These are phyloP conservation scores for Pestalotiopsis sp. DNA, from an alignment of 2,329 filamentous ascomycete species.

Conservation along the genomic window DNA sequence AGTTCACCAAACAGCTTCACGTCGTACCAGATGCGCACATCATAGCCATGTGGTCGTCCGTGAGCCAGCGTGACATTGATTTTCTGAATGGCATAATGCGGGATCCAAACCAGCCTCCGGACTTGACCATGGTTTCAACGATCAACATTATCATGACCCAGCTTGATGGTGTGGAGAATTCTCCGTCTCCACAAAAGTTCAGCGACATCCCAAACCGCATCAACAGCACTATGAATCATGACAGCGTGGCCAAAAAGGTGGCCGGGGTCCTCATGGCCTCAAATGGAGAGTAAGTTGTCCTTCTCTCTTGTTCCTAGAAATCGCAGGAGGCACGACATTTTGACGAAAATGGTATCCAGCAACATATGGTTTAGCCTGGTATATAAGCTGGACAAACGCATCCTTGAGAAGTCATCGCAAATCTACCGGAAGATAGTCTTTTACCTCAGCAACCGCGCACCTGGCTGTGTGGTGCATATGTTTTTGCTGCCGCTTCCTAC, in stretches of 20 bases:
- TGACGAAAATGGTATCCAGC: neutral
- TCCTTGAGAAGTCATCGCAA: slow-evolving; percentile 38
- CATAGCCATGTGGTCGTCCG: slow-evolving; percentile 8
- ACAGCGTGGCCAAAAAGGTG: slow-evolving; percentile 11
- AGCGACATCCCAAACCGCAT: slow-evolving; percentile 6
- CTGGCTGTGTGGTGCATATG: slow-evolving; percentile 29
- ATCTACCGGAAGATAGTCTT: slow-evolving; percentile 41
- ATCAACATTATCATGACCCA: slow-evolving; percentile 9
- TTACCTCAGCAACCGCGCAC: slow-evolving; percentile 28
- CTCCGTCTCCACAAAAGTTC: slow-evolving; percentile 8
- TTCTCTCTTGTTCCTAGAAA: neutral
- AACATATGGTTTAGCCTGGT: slow-evolving; percentile 19
- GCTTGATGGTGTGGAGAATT: slow-evolving; percentile 10
- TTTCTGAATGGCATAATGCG: slow-evolving; percentile 9
- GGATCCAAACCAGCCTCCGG: slow-evolving; percentile 12
- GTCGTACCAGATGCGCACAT: slow-evolving; percentile 5
- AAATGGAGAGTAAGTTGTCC: neutral
- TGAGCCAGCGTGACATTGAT: slow-evolving; percentile 4
- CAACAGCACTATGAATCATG: slow-evolving; percentile 10
- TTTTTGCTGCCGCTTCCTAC: slow-evolving; percentile 41
- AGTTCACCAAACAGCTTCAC: slow-evolving; percentile 16
- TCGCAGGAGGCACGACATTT: neutral
- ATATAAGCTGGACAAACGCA: slow-evolving; percentile 18
- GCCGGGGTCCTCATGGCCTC: slow-evolving; percentile 1
- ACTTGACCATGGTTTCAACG: slow-evolving; percentile 5